Evolutionary conservation across 1,284 basidiomycete genomes (phyloP), one percentile per base, ranked within the genome.

Genomic region (Boletus mariae): DNA sequence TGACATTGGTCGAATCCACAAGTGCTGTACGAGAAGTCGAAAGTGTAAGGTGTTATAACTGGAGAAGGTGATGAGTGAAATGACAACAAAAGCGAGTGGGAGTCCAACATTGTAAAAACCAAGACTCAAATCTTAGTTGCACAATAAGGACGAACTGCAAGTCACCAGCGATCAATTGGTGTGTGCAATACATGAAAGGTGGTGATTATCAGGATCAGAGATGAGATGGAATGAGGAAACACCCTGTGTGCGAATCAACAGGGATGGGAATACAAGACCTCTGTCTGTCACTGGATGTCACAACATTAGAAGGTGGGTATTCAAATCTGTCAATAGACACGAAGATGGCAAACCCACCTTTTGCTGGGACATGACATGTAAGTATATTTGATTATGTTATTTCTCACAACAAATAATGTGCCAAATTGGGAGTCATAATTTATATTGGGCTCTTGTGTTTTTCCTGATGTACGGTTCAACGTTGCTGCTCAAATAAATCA

Each of bases 191-290:
- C 47, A 25, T 35, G 41, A 48, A 65, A 57, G 44, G 64, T 57
- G 57, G 66, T 47, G 63, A 56, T 66, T 55, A 64, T 61, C 58
- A 54, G 35, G 54, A 49, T 29, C 49, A 51, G 48, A 42, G 54
- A 59, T 62, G 57, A 47, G 46, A 58, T 54, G 45, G 56, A 63
- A 65, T 66, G 52, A 54, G 55, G 43, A 47, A 60, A 64, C 66
- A 64, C 48, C 65, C 65, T 54, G 65, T 45, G 57, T 52, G 53
- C 48, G 28, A 31, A 40, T 45, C 53, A 51, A 50, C 46, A 52
- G 46, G 43, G 38, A 49, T 45, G 41, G 47, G 45, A 47, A 49
- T 23, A 41, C 47, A 26, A 17, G 53, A 47, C 45, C 23, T 49
- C 42, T 15, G 25, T 35, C 47, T 52, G 54, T 46, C 12, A 29